Percentiles rank a stretch among this genome's conserved stretches.
These are phyloP conservation scores for Delonix regia DNA, from an alignment of 306 rosid genomes.

Conservation along the genomic window DNA sequence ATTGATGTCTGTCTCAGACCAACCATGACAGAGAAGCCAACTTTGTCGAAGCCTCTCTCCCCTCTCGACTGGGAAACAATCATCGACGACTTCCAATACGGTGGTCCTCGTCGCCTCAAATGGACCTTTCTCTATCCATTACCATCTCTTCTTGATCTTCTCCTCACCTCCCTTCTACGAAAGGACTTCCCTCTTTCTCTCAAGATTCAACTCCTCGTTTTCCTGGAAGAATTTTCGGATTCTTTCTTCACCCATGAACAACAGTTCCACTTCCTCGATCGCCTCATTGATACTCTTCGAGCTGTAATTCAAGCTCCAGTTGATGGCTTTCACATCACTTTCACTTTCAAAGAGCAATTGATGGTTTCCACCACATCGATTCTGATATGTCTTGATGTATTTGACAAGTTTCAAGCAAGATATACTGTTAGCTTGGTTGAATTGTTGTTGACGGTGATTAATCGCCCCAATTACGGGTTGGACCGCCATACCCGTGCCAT, in stretches of 20 bases:
- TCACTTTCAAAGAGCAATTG: slow-evolving; percentile 77
- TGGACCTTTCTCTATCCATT: slow-evolving; percentile 55
- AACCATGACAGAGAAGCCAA: slow-evolving; percentile 57
- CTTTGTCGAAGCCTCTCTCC: slow-evolving; percentile 54
- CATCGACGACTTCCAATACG: slow-evolving; percentile 81
- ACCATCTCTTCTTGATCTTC: slow-evolving; percentile 61
- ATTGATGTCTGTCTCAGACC: slow-evolving; percentile 5
- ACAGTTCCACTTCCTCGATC: slow-evolving; percentile 40
- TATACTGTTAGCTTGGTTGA: slow-evolving; percentile 61
- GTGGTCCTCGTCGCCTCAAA: slow-evolving; percentile 54
- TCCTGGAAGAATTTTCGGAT: slow-evolving; percentile 79
- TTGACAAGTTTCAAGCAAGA: slow-evolving; percentile 19
- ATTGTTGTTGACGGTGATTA: slow-evolving; percentile 61
- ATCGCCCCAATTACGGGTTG: slow-evolving; percentile 78
- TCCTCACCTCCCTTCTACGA: slow-evolving; percentile 63
- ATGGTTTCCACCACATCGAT: slow-evolving; percentile 81
- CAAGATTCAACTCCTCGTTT: slow-evolving; percentile 66
- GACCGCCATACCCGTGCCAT: slow-evolving; percentile 75
- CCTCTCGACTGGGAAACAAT: slow-evolving; percentile 80
- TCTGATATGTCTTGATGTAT: slow-evolving; percentile 52
- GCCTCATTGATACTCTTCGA: slow-evolving; percentile 65
- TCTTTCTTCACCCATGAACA: slow-evolving; percentile 38
- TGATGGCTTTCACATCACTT: slow-evolving; percentile 56
- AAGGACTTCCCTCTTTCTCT: slow-evolving; percentile 70
- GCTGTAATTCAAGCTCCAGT: slow-evolving; percentile 62